Conservation (phyloP, 2,329 filamentous ascomycete species). For the Colletotrichum chrysophilum region DNA sequence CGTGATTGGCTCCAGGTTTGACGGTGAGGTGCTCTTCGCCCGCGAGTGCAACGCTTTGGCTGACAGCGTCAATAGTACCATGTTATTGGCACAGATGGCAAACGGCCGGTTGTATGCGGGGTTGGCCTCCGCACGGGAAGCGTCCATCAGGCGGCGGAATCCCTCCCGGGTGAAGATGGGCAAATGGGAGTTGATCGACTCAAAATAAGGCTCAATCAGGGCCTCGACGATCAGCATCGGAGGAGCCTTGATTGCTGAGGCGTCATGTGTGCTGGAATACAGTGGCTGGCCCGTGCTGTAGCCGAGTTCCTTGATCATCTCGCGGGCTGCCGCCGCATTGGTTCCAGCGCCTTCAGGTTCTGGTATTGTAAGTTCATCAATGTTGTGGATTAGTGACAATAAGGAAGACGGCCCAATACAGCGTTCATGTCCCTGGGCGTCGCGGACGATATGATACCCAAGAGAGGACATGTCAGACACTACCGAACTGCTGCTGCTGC, state of each 20-base stretch:
- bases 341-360: not conserved
- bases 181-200: not conserved
- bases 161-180: not conserved
- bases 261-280: not conserved
- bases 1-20: not conserved
- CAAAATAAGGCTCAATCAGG: not conserved
- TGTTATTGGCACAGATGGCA: not conserved
- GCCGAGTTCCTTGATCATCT: not conserved
- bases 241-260: not conserved
- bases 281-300: not conserved
- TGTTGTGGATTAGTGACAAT: not conserved
- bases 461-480: not conserved
- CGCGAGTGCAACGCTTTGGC: not conserved
- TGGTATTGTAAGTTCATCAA: not conserved
- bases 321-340: not conserved
- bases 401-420: not conserved
- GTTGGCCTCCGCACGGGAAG: not conserved
- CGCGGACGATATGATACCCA: not conserved
- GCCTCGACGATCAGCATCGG: not conserved
- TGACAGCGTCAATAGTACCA: not conserved
- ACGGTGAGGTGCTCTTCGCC: not conserved
- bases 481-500: not conserved
- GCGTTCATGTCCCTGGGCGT: not conserved
- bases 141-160: not conserved
- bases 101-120: not conserved